Evolutionary conservation across 2,329 filamentous ascomycete genomes (phyloP).

Genomic region (Zymoseptoria passerinii): DNA sequence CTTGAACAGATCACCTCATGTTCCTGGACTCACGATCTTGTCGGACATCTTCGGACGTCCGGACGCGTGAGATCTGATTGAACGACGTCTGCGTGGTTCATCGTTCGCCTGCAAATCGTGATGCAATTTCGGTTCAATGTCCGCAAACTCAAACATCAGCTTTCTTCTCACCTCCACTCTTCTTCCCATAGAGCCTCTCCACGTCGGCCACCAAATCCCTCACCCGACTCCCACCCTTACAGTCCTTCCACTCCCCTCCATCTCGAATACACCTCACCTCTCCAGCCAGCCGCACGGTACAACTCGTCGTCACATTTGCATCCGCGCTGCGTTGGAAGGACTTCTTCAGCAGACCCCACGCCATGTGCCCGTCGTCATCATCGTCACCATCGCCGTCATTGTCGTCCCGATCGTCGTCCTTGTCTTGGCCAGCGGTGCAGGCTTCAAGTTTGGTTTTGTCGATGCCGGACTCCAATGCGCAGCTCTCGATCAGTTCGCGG

Average conservation of each 20-base stretch:
- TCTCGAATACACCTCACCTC: slow-evolving; percentile 80
- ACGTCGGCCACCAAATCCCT: slow-evolving; percentile 71
- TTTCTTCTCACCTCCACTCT: neutral
- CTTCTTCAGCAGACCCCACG: slow-evolving; percentile 47
- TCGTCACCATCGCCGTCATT: slow-evolving; percentile 46
- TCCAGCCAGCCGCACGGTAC: slow-evolving; percentile 57
- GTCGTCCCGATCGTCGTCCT: neutral
- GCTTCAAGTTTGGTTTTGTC: slow-evolving; percentile 73
- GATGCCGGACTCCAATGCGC: slow-evolving; percentile 83
- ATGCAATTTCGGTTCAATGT: neutral
- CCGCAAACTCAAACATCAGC: neutral
- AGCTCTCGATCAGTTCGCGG: slow-evolving; percentile 70
- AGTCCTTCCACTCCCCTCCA: slow-evolving; percentile 68
- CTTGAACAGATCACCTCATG: neutral
- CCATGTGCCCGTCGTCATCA: slow-evolving; percentile 64
- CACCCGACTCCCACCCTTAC: slow-evolving; percentile 57
- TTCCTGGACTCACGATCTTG: neutral
- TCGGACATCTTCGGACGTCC: neutral
- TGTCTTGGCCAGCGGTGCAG: slow-evolving; percentile 53
- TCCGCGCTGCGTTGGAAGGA: slow-evolving; percentile 57
- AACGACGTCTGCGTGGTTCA: neutral
- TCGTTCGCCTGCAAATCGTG: neutral
- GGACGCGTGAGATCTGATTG: neutral
- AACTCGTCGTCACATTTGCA: slow-evolving; percentile 39
- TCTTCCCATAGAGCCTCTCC: slow-evolving; percentile 7